These are phyloP conservation scores for Daldinia concentrica DNA, from an alignment of 495 filamentous ascomycete genomes.

Conservation along the genomic window DNA sequence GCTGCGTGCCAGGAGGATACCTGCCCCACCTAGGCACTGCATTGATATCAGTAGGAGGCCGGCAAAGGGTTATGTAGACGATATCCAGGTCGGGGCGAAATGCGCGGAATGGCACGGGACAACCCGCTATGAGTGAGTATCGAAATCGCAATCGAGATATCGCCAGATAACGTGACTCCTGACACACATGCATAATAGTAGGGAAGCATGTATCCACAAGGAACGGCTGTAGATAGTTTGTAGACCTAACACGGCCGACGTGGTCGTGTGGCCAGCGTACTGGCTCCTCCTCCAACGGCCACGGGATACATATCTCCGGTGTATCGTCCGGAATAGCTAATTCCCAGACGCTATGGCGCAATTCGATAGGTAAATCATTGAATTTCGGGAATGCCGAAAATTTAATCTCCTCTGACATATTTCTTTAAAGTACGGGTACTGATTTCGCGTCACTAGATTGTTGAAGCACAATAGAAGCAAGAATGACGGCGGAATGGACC, in stretches of 20 bases:
- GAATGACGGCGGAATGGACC: neutral
- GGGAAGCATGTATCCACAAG: constrained; percentile 40
- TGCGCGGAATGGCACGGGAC: constrained; percentile 62
- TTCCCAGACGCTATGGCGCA: constrained; percentile 29
- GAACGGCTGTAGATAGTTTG: constrained; percentile 24
- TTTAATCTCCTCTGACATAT: constrained; percentile 15
- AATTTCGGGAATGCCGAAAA: constrained; percentile 15
- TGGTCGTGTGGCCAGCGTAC: neutral
- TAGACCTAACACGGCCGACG: neutral
- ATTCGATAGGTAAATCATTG: constrained; percentile 18
- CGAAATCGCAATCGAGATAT: constrained; percentile 26
- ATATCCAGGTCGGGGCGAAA: constrained; percentile 64
- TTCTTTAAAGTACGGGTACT: neutral
- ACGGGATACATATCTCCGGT: constrained; percentile 37
- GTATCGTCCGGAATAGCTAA: constrained; percentile 26
- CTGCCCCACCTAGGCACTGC: constrained; percentile 7
- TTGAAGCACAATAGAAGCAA: neutral
- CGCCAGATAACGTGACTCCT: constrained; percentile 52
- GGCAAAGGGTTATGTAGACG: constrained; percentile 45
- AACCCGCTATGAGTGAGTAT: constrained; percentile 29
- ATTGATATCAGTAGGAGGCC: constrained; percentile 11
- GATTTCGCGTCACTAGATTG: neutral
- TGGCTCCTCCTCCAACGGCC: constrained; percentile 30
- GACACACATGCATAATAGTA: constrained; percentile 42
- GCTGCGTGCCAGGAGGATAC: constrained; percentile 10